These are phyloP conservation scores for Fusarium sp. DNA, from an alignment of 2,329 filamentous ascomycete genomes.

Conservation along the genomic window DNA sequence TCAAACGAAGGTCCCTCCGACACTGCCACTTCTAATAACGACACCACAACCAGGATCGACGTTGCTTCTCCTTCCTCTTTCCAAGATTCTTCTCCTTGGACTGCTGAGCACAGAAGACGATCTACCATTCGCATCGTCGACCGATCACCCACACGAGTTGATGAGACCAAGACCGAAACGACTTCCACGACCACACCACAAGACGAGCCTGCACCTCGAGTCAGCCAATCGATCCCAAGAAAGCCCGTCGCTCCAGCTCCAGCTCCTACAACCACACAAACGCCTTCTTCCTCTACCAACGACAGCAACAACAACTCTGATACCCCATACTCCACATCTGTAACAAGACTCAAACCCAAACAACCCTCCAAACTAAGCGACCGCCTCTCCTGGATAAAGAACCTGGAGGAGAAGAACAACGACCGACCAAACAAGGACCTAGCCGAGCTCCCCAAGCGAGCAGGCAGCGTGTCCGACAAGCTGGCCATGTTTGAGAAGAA, in stretches of 20 bases:
- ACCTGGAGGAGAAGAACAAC: slow-evolving; percentile 16
- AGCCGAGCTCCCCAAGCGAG: slow-evolving; percentile 9
- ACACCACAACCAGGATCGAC: slow-evolving; percentile 1
- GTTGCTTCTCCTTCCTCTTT: background rate
- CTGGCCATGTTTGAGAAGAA: slow-evolving; percentile 33
- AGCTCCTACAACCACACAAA: background rate
- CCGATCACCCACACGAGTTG: slow-evolving; percentile 3
- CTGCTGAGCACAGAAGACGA: background rate
- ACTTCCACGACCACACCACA: background rate
- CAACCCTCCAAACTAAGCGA: slow-evolving; percentile 16
- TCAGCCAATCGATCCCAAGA: background rate
- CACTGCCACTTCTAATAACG: background rate
- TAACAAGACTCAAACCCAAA: slow-evolving; percentile 7
- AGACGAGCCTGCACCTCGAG: background rate
- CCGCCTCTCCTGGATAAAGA: slow-evolving; percentile 24
- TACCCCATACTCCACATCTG: background rate
- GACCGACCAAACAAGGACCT: slow-evolving; percentile 16
- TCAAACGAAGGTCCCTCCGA: slow-evolving; percentile 7
- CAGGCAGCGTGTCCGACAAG: slow-evolving; percentile 25
- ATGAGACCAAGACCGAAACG: slow-evolving; percentile 5
- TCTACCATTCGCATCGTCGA: slow-evolving; percentile 4
- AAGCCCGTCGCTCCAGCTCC: background rate
- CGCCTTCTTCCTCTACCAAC: background rate
- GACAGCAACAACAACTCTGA: background rate
- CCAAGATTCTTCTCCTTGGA: slow-evolving; percentile 11